Evolutionary conservation across 1,139 yeast species (phyloP).

Genomic region (Candida anutae): DNA sequence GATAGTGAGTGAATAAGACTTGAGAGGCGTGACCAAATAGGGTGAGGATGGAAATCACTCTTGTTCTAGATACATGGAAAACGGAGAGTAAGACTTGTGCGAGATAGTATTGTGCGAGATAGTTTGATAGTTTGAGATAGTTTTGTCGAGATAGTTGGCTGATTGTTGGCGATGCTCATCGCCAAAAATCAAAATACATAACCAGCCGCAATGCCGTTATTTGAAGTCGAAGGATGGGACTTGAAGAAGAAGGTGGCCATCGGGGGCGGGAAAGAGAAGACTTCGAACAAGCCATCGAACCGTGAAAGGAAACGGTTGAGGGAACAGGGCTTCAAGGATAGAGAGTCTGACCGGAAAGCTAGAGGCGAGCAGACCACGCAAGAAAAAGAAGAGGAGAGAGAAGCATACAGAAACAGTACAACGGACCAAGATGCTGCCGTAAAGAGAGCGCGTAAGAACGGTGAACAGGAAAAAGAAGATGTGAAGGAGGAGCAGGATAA

Average conservation of each 20-base stretch:
- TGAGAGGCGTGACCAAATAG: too few species aligned
- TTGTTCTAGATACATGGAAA: too few species aligned
- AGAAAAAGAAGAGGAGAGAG: conserved; percentile 15
- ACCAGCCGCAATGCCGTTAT: conserved; percentile 48
- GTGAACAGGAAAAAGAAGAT: conserved; percentile 7
- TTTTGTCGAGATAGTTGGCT: too few species aligned
- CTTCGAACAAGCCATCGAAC: conserved; percentile 15
- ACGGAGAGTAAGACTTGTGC: too few species aligned
- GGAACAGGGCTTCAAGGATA: conserved; percentile 11
- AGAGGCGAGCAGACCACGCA: too few species aligned
- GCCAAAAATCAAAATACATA: conserved; percentile 1
- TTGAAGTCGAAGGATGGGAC: conserved; percentile 80
- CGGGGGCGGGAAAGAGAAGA: conserved; percentile 28
- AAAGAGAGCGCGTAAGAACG: conserved; percentile 4
- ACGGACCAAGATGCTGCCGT: conserved; percentile 1
- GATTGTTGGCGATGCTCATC: too few species aligned
- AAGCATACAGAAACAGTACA: conserved; percentile 9
- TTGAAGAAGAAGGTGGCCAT: conserved; percentile 48
- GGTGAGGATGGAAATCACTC: too few species aligned
- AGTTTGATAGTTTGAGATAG: too few species aligned
- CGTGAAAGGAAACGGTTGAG: conserved; percentile 20
- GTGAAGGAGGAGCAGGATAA: conserved; percentile 8
- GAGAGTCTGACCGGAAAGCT: not conserved
- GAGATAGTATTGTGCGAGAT: too few species aligned
- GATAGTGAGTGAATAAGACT: too few species aligned